A percentile compares a stretch with the other conserved stretches of the same genome.
Conservation (phyloP, 345 rosid species). For the Hibiscus syriacus region DNA sequence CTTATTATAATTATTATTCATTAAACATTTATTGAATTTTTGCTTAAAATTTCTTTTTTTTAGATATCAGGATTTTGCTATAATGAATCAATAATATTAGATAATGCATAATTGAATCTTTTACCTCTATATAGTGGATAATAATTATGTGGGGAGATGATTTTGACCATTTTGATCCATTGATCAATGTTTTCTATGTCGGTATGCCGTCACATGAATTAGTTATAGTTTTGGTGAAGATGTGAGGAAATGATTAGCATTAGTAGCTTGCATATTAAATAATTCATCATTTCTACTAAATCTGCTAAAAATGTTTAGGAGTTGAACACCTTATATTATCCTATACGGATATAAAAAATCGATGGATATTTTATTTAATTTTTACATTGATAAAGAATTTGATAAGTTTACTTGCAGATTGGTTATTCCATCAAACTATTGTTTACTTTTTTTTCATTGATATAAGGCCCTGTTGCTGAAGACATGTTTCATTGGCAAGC, state of each 20-base stretch:
- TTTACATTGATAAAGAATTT: background rate
- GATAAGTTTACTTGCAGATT: background rate
- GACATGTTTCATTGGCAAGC: constrained; percentile 38
- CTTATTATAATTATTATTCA: background rate
- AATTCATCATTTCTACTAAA: background rate
- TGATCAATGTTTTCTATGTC: background rate
- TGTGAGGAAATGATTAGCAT: background rate
- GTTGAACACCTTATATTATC: background rate
- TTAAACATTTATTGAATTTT: background rate
- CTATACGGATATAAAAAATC: background rate
- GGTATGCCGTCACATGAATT: background rate
- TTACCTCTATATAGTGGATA: background rate
- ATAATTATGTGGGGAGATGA: background rate
- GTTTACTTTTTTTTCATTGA: background rate
- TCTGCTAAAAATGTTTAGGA: background rate
- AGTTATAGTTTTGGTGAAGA: background rate
- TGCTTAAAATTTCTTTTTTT: background rate
- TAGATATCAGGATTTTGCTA: background rate
- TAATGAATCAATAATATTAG: background rate
- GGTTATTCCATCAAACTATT: constrained; percentile 22
- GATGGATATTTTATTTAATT: too few relatives aligned
- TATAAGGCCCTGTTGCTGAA: constrained; percentile 34
- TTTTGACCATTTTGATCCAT: background rate
- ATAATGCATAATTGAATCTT: background rate
- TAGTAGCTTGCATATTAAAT: background rate